Percentiles rank a stretch among this genome's conserved stretches.
phyloP scores from a whole-genome alignment of 352 stramenopile genomes.

The Globisporangium sylvaticum region DNA sequence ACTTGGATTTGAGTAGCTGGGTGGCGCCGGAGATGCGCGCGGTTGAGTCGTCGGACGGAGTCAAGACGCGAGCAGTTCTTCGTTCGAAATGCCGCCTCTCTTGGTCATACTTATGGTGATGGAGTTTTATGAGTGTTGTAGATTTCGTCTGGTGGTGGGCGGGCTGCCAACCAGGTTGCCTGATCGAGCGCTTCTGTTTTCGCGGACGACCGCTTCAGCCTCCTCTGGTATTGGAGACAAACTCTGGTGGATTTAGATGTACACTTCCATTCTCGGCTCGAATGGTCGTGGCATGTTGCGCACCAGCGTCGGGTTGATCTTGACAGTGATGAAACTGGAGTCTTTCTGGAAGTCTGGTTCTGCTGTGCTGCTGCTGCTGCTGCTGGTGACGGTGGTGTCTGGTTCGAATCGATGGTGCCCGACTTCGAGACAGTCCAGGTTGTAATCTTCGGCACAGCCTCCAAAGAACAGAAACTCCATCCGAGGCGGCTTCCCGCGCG shows the following conservation, averaged over 20 bases:
- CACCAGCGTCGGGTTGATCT: constrained; percentile 39
- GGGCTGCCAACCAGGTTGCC: neutral
- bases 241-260: constrained; percentile 4
- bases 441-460: constrained; percentile 33
- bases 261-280: constrained; percentile 25
- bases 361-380: neutral
- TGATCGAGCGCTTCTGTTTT: constrained; percentile 7
- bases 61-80: neutral
- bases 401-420: constrained; percentile 18
- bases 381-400: constrained; percentile 7
- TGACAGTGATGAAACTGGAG: constrained; percentile 27
- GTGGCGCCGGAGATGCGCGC: neutral
- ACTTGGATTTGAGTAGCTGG: neutral
- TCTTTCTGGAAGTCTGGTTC: neutral
- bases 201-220: neutral
- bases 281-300: constrained; percentile 41
- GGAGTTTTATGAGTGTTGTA: neutral
- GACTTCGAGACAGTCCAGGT: constrained; percentile 28
- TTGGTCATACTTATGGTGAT: neutral
- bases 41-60: neutral
- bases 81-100: constrained; percentile 5
- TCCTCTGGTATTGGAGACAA: neutral
- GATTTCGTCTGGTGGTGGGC: neutral
- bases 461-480: constrained; percentile 65
- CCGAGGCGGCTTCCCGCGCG: constrained; percentile 12